Base-by-base conservation (phyloP, 2,329 filamentous ascomycete species). In the Tolypocladium guangdongense region DNA sequence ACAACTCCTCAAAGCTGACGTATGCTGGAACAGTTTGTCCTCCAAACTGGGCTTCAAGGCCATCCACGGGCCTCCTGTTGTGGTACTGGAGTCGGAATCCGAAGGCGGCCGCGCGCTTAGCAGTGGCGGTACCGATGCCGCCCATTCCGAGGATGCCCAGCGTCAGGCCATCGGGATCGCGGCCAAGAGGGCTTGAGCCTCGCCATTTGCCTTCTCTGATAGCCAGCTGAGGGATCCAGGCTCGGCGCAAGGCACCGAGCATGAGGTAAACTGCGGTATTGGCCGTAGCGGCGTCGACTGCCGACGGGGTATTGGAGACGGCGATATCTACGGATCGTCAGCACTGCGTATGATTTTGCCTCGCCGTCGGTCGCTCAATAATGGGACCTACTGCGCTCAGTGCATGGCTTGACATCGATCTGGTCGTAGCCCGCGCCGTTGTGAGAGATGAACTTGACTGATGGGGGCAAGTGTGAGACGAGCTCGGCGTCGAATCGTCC, bases 221-320 rank as follows among this genome's bases (percentile, higher is more conserved):
- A 3, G 76, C 74, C 5, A 73, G 61, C 71, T 88, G 81, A 39
- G 80, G 58, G 1, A 75, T 70, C 66, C 86, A 86, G 66, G 86
- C 83, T 55, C 80, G 79, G 36, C 86, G 75, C 38, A 89, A 68
- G 0, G 85, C 83, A 3, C 84, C 86, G 20, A 90, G 71, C 52
- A 89, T 84, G 2, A 89, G 70, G 62, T 87, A 88, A 64, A 88
- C 80, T 58, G 81, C 83, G 7, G 79, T 77, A 64, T 89, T 86
- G 35, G 86, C 86, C 0, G 86, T 89, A 6, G 85, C 80, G 64
- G 87, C 81, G 62, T 87, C 80, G 18, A 86, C 83, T 0, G 82
- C 81, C 0, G 77, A 81, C 20, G 85, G 86, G 1, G 83, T 80
- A 63, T 88, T 87, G 50, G 84, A 86, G 27, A 89, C 80, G 10